Evolutionary conservation across 805 yeast genomes (phyloP).

Genomic region (Torulaspora gathmanii): DNA sequence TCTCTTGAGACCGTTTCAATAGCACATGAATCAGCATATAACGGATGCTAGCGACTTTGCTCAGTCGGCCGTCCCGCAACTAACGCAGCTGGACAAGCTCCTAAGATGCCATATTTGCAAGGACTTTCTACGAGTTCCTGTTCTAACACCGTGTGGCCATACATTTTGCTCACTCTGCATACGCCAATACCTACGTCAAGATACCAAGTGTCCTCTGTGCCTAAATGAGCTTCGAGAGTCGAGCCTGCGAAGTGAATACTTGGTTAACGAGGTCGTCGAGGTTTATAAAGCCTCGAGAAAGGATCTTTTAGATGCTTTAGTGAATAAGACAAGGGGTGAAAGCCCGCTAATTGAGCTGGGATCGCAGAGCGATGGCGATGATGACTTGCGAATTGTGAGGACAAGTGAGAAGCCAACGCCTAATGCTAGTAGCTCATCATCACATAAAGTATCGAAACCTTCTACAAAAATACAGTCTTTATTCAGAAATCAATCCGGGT

Average conservation of each 20-base stretch:
- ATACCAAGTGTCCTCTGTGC: constrained; percentile 73
- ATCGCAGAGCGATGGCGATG: constrained; percentile 27
- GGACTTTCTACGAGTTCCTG: constrained; percentile 74
- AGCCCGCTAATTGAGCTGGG: constrained; percentile 30
- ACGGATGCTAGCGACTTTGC: constrained; percentile 75
- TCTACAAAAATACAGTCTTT: constrained; percentile 14
- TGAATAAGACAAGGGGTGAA: constrained; percentile 3
- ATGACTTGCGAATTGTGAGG: constrained; percentile 32
- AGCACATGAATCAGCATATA: constrained; percentile 15
- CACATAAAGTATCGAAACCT: constrained; percentile 5
- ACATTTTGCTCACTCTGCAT: constrained; percentile 87
- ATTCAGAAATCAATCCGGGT: constrained; percentile 11
- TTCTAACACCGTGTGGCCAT: constrained; percentile 79
- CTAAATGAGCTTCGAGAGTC: constrained; percentile 65
- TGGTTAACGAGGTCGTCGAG: constrained; percentile 65
- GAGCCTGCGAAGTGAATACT: constrained; percentile 57
- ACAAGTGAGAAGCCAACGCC: constrained; percentile 23
- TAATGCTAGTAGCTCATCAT: constrained; percentile 2
- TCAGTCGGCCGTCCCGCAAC: constrained; percentile 47
- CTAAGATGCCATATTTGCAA: constrained; percentile 85
- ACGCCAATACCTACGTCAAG: constrained; percentile 57
- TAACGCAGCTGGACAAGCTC: constrained; percentile 61
- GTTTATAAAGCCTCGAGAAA: constrained; percentile 47
- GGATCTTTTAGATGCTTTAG: constrained; percentile 36
- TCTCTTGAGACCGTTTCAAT: neutral